Conservation (phyloP, 2,329 filamentous ascomycete genomes). For the Cercospora sesami region DNA sequence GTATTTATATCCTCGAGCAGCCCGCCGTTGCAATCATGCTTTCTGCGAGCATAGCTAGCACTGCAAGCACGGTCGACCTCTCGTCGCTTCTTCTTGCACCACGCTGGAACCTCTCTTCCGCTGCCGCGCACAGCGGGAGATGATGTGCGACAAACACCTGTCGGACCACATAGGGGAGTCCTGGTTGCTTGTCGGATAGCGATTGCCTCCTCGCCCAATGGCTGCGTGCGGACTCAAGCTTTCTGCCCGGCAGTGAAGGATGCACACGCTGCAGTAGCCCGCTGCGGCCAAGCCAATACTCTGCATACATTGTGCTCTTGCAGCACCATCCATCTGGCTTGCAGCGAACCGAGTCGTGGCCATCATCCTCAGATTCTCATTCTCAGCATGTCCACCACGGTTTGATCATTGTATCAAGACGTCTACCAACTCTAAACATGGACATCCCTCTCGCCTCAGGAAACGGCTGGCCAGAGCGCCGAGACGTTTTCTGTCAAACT, state of each 20-base stretch:
- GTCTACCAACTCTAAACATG: neutral
- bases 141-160: constrained; percentile 2
- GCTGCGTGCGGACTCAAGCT: neutral
- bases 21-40: neutral
- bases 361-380: neutral
- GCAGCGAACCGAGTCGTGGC: neutral
- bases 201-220: neutral
- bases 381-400: neutral
- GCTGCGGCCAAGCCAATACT: neutral
- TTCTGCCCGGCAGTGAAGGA: constrained; percentile 1
- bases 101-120: neutral
- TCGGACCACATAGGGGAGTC: neutral
- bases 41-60: neutral
- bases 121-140: neutral
- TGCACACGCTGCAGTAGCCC: constrained; percentile 2
- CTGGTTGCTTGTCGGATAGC: neutral
- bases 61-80: neutral
- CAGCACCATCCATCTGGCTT: neutral
- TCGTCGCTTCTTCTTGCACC: neutral
- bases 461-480: neutral
- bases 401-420: neutral
- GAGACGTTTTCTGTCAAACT: constrained; percentile 3
- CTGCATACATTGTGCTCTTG: neutral
- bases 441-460: neutral
- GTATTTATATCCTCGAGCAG: neutral